phyloP scores from a whole-genome alignment of 1,139 yeast species.

The Candida tunisiensis region DNA sequence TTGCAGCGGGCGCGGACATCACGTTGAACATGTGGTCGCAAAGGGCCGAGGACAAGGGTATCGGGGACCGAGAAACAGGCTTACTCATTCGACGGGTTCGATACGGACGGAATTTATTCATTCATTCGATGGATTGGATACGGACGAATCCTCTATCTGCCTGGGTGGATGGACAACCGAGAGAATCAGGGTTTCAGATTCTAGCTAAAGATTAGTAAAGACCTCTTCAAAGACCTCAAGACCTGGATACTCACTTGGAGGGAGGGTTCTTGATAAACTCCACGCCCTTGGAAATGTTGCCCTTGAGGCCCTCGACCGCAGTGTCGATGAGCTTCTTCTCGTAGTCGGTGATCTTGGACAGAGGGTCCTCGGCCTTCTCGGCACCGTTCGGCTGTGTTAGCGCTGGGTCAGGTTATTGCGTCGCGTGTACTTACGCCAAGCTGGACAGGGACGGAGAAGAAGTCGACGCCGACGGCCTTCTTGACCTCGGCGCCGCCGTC shows the following conservation, averaged over 20 bases:
- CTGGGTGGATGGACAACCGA: background rate
- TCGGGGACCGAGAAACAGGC: too few species aligned
- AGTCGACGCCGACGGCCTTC: slow-evolving; percentile 44
- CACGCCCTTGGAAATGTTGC: slow-evolving; percentile 53
- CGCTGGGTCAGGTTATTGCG: slow-evolving; percentile 1
- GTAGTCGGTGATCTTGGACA: slow-evolving; percentile 14
- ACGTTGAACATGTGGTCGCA: too few species aligned
- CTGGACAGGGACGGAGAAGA: slow-evolving; percentile 78
- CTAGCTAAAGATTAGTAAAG: background rate
- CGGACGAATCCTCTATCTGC: background rate
- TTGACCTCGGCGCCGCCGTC: slow-evolving; percentile 21
- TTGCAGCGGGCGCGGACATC: too few species aligned
- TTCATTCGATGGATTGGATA: background rate
- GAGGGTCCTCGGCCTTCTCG: slow-evolving; percentile 36
- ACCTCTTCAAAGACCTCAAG: background rate
- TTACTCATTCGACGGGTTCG: background rate
- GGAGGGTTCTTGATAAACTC: slow-evolving; percentile 23
- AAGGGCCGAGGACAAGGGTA: too few species aligned
- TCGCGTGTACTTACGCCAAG: too few species aligned
- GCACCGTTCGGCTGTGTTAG: slow-evolving; percentile 56
- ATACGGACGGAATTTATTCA: background rate
- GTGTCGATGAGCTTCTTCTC: slow-evolving; percentile 46
- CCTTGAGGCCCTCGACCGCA: slow-evolving; percentile 68
- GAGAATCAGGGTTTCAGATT: background rate
- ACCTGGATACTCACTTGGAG: slow-evolving; percentile 1